Evolutionary conservation across 2,329 filamentous ascomycete species (phyloP).

Genomic region (Fusarium tanahbumbuense): DNA sequence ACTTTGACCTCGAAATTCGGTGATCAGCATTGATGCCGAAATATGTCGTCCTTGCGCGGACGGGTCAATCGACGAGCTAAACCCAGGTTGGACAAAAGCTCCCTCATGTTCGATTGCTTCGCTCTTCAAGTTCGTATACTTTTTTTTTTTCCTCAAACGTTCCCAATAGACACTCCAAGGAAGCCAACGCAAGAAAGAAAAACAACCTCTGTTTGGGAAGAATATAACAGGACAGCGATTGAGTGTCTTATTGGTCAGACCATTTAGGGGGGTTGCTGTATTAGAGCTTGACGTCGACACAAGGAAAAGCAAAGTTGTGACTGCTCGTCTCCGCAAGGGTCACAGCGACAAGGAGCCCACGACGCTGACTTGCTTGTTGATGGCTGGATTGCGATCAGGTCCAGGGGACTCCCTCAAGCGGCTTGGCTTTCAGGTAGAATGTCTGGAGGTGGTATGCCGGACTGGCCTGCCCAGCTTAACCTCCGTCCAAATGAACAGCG

Average conservation of each 20-base stretch:
- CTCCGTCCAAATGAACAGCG: neutral
- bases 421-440: slow-evolving; percentile 18
- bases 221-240: slow-evolving; percentile 25
- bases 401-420: slow-evolving; percentile 16
- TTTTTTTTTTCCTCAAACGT: neutral
- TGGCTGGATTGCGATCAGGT: slow-evolving; percentile 25
- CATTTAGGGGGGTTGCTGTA: slow-evolving; percentile 9
- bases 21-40: slow-evolving; percentile 1
- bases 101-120: neutral
- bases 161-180: neutral
- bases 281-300: slow-evolving; percentile 21
- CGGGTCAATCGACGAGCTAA: slow-evolving; percentile 1
- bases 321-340: slow-evolving; percentile 35
- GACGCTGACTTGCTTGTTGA: slow-evolving; percentile 17
- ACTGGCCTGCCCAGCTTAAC: neutral
- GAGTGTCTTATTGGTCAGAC: slow-evolving; percentile 16
- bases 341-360: slow-evolving; percentile 29
- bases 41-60: slow-evolving; percentile 5
- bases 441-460: neutral
- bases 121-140: neutral
- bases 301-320: slow-evolving; percentile 44
- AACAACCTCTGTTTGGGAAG: slow-evolving; percentile 1
- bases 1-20: slow-evolving; percentile 6
- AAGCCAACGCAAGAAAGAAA: neutral
- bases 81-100: neutral